Evolutionary conservation across 805 yeast genomes (phyloP), one percentile per base, ranked within the genome.

Genomic region (Candida dendrica): DNA sequence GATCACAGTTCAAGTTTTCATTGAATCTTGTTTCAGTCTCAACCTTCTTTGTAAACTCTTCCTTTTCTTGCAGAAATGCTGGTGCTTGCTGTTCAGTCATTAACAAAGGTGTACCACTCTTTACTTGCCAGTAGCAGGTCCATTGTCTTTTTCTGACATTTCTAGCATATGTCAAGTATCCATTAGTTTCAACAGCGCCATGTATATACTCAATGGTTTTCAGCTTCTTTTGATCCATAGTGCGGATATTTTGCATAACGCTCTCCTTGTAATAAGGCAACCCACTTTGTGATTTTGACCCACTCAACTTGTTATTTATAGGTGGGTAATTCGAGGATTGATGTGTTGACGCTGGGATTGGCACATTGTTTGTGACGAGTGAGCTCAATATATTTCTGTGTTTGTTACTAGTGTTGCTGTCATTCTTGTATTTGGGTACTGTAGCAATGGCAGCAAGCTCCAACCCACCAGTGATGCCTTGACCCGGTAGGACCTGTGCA

Each of bases 201-300:
- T 75, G 81, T 6, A 65, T 47, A 47, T 71, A 70, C 47, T 75
- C 79, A 29, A 74, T 52, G 46, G 72, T 75, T 42, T 60, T 68
- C 18, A 75, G 58, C 26, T 67, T 59, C 47, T 66, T 52, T 56
- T 59, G 35, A 60, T 57, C 52, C 55, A 59, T 55, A 39, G 42
- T 41, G 40, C 56, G 45, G 42, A 61, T 50, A 62, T 65, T 52
- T 43, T 53, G 45, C 42, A 48, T 37, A 41, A 57, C 39, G 16
- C 53, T 35, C 46, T 50, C 30, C 55, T 59, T 22, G 47, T 66
- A 74, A 32, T 59, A 63, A 0, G 77, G 77, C 29, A 75, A 51
- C 0, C 80, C 79, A 48, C 58, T 68, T 2, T 31, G 15, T 1
- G 71, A 56, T 47, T 50, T 61, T 8, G 43, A 22, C 5, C 59